Percentiles rank a stretch among this genome's conserved stretches.
phyloP scores from a whole-genome alignment of 2,329 filamentous ascomycete species.

The Cadophora luteo-olivacea region DNA sequence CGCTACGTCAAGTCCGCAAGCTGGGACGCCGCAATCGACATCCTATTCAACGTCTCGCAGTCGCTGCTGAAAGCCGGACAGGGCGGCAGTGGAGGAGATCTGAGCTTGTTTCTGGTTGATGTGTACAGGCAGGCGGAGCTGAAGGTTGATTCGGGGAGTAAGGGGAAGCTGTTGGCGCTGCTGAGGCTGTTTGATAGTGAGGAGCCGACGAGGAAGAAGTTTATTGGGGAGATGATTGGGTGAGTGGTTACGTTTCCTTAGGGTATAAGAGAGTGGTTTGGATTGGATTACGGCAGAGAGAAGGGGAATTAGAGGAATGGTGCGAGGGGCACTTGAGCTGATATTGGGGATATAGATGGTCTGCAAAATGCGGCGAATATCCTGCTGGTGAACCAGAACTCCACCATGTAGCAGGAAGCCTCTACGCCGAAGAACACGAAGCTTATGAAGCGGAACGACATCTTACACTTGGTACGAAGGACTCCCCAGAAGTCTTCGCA shows the following conservation, averaged over 20 bases:
- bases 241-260: slow-evolving; percentile 49
- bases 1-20: slow-evolving; percentile 90
- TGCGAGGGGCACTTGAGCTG: slow-evolving; percentile 17
- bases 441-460: slow-evolving; percentile 93
- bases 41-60: slow-evolving; percentile 83
- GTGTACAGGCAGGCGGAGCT: slow-evolving; percentile 89
- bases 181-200: slow-evolving; percentile 80
- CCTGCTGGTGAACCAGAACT: slow-evolving; percentile 93
- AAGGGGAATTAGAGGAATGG: neutral
- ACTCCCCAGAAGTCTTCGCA: slow-evolving; percentile 81
- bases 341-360: slow-evolving; percentile 66
- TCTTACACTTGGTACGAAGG: slow-evolving; percentile 84
- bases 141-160: slow-evolving; percentile 74
- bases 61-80: slow-evolving; percentile 91
- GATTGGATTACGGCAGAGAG: neutral
- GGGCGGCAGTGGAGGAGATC: slow-evolving; percentile 88
- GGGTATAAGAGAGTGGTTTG: neutral
- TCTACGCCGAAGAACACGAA: slow-evolving; percentile 93
- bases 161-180: slow-evolving; percentile 78
- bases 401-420: slow-evolving; percentile 86
- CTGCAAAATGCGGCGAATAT: slow-evolving; percentile 81
- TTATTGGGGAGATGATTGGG: slow-evolving; percentile 83
- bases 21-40: slow-evolving; percentile 85
- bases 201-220: slow-evolving; percentile 93
- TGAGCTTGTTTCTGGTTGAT: slow-evolving; percentile 86